Evolutionary conservation across 2,329 filamentous ascomycete species (phyloP), one percentile per base, ranked within the genome.

Genomic region (Teratosphaeria gauchensis): DNA sequence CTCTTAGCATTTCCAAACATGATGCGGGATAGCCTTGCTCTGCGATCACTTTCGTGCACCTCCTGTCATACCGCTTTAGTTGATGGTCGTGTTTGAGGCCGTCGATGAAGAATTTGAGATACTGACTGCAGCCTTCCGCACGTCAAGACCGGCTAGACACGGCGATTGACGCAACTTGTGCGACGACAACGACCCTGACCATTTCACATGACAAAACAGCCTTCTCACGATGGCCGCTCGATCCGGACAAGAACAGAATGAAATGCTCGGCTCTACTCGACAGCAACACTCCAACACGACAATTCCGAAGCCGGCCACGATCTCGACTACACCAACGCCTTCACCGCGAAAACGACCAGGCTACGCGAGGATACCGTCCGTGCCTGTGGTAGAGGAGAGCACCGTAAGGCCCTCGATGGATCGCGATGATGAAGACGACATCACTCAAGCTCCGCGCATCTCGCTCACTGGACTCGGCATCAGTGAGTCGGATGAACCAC

Each of bases 281-380:
- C 42, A 19, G 7, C 42, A 46, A 7, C 4, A 9, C 6, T 14
- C 33, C 9, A 35, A 35, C 9, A 35, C 9, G 14, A 35, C 14
- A 14, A 35, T 2, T 14, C 14, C 33, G 33, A 46, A 19, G 14
- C 14, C 14, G 42, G 42, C 14, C 2, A 19, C 42, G n/a, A 46
- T 8, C 0, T 46, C 42, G n/a, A 16, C 53, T n/a, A 24, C 53
- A 38, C 33, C 53, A 8, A 19, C 6, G 12, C 53, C 53, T 33
- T 16, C 32, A 1, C 12, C 53, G n/a, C 12, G 65, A 61, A 69
- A 71, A 42, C 68, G 72, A 54, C 70, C 74, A 2, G 70, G 67
- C 38, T 74, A 75, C 60, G 61, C 70, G 31, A 67, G 72, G 58
- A 65, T 75, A 11, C 66, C 68, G 21, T 73, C 70, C 60, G 71